Percentiles rank a stretch among this genome's conserved stretches.
Evolutionary conservation across 805 yeast genomes (phyloP).

Genomic region (Lachancea kluyveri): DNA sequence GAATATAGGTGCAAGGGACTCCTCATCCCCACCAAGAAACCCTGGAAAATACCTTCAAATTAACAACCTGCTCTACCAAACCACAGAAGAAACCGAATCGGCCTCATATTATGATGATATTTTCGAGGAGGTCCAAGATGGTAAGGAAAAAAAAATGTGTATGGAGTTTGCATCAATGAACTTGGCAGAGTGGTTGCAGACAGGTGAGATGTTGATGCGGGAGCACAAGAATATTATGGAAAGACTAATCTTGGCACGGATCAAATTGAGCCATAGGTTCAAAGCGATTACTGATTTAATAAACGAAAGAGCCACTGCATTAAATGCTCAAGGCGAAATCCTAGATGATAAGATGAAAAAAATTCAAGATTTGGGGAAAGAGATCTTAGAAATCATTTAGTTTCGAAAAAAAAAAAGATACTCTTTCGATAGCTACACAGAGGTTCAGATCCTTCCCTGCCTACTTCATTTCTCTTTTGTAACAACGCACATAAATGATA

Average conservation of each 20-base stretch:
- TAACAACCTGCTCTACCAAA: too few species aligned
- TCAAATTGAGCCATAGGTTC: slow-evolving; percentile 36
- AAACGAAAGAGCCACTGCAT: slow-evolving; percentile 31
- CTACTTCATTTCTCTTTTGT: background rate
- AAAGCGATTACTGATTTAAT: slow-evolving; percentile 34
- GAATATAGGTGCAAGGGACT: too few species aligned
- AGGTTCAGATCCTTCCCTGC: too few species aligned
- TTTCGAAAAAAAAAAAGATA: too few species aligned
- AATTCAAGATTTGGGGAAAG: slow-evolving; percentile 38
- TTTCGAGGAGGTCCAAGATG: slow-evolving; percentile 17
- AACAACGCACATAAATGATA: background rate
- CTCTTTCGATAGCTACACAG: too few species aligned
- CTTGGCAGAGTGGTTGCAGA: slow-evolving; percentile 33
- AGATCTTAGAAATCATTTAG: slow-evolving; percentile 32
- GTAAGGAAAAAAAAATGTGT: slow-evolving; percentile 20
- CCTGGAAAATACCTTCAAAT: too few species aligned
- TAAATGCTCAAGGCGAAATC: slow-evolving; percentile 28
- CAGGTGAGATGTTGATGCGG: slow-evolving; percentile 30
- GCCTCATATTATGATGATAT: slow-evolving; percentile 13
- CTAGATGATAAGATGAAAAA: slow-evolving; percentile 32
- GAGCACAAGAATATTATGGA: slow-evolving; percentile 32
- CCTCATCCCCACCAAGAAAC: too few species aligned
- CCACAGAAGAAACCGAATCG: too few species aligned
- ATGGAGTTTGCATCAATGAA: slow-evolving; percentile 20
- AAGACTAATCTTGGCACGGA: slow-evolving; percentile 33